Evolutionary conservation across 805 yeast species (phyloP).

Genomic region (Grigorovia transvaalensis): DNA sequence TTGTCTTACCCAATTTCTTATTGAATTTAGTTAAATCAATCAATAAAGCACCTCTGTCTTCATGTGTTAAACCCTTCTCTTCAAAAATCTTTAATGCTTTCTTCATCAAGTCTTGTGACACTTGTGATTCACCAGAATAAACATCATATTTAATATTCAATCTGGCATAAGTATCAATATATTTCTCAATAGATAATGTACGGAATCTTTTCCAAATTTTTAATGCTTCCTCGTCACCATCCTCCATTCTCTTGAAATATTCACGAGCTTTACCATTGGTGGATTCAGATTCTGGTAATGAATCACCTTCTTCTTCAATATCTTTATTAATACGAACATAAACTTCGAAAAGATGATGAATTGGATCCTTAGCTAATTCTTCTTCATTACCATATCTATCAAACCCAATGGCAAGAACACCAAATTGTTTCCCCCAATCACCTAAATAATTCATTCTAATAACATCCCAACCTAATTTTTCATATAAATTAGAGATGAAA

Average conservation of each 20-base stretch:
- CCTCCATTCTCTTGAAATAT: conserved; percentile 84
- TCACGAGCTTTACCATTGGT: conserved; percentile 79
- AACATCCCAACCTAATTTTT: conserved; percentile 83
- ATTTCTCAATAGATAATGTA: conserved; percentile 74
- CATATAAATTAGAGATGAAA: conserved; percentile 79
- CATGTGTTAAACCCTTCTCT: conserved; percentile 61
- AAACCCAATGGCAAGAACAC: conserved; percentile 87
- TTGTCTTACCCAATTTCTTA: conserved; percentile 86
- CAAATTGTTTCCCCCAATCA: conserved; percentile 99
- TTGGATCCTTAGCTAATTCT: conserved; percentile 62
- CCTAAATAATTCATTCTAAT: conserved; percentile 86
- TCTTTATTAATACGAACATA: conserved; percentile 80
- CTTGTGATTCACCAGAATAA: conserved; percentile 95
- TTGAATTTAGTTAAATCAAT: conserved; percentile 76
- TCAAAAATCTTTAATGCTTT: conserved; percentile 50
- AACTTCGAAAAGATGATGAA: conserved; percentile 86
- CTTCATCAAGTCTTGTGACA: conserved; percentile 60
- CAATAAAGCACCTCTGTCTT: conserved; percentile 82
- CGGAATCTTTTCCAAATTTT: conserved; percentile 79
- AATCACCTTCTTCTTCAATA: conserved; percentile 44
- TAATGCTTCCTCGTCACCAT: conserved; percentile 78
- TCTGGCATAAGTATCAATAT: conserved; percentile 80
- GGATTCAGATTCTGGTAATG: conserved; percentile 34
- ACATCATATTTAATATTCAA: conserved; percentile 78
- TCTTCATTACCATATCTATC: conserved; percentile 74